Base-by-base conservation (phyloP, 345 rosid species). In the Xanthoceras sorbifolium region DNA sequence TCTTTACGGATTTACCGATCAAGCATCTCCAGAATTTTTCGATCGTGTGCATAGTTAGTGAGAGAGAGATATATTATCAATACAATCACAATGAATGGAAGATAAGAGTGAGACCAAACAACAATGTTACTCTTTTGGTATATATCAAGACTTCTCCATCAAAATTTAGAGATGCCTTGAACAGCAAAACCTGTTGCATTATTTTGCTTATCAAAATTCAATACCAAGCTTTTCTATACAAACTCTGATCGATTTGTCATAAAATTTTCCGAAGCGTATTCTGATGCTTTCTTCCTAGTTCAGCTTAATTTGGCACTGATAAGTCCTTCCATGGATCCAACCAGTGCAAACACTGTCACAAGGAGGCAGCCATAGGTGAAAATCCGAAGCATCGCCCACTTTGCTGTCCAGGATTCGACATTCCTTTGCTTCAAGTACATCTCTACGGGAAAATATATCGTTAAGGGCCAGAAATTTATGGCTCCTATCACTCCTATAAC, bases 401-500 rank as follows among this genome's bases (percentile, higher is more conserved):
- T 76, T 50, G 52, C 44, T 6, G 97, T 75, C 92, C 94, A 90
- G 18, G 80, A 73, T 74, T 74, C 81, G 23, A 82, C 67, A 15
- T 91, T 87, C 76, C 71, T 89, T 82, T 86, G 94, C 86, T 60
- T 76, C 50, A 86, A 66, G 76, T 87, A 87, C 95, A 94, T 92
- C 73, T 87, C 89, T 79, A 91, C 88, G 0, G 98, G 98, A 63
- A 91, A 91, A 84, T 93, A 87, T 72, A 93, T 90, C 2, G 89
- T 75, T 52, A 93, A 79, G 1, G 97, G 97, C 97, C 95, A 93
- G 59, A 93, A 94, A 38, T 77, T 85, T 34, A 91, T n/a, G 12
- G 89, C 97, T 38, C 95, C 98, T 28, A 93, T 52, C 29, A 88
- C 79, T 54, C 97, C 98, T 6, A 94, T 48, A 26, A 93, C 90